Conservation (phyloP, 192 early-diverging fungal genomes). For the Coemansia pectinata region DNA sequence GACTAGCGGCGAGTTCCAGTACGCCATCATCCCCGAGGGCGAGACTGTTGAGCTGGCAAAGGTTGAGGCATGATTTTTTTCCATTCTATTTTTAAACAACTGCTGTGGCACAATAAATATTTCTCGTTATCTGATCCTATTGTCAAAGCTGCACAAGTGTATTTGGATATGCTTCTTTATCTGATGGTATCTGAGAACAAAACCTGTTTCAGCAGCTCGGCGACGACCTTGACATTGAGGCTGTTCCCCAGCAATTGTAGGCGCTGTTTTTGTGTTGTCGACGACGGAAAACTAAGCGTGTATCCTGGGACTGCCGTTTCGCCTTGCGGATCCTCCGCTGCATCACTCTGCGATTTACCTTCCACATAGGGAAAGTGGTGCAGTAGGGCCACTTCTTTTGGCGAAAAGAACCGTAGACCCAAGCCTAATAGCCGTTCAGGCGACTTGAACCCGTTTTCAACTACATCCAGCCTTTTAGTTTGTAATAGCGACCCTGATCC, state of each 20-base stretch:
- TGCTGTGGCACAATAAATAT: neutral
- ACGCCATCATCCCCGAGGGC: conserved; percentile 61
- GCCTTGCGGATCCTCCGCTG: neutral
- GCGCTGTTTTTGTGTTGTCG: conserved; percentile 28
- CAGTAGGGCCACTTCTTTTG: conserved; percentile 75
- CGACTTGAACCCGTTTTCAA: conserved; percentile 63
- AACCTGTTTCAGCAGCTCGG: conserved; percentile 29
- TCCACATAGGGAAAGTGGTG: conserved; percentile 73
- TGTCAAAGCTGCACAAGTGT: neutral
- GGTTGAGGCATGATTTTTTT: neutral
- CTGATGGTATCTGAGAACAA: conserved; percentile 20
- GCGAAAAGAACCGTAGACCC: conserved; percentile 80
- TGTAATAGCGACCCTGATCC: conserved; percentile 80
- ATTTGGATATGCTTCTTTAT: neutral
- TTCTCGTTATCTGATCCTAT: neutral
- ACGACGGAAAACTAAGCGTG: conserved; percentile 23
- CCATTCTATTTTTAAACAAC: neutral
- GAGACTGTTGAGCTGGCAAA: conserved; percentile 1
- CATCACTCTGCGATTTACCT: neutral
- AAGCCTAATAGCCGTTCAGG: conserved; percentile 65
- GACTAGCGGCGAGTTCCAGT: conserved; percentile 83
- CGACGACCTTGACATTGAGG: conserved; percentile 45
- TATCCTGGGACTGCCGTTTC: conserved; percentile 4
- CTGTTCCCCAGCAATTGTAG: conserved; percentile 50
- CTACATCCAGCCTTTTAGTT: conserved; percentile 70